phyloP scores from a whole-genome alignment of 192 early-diverging fungal genomes.

The Backusella sp. region DNA sequence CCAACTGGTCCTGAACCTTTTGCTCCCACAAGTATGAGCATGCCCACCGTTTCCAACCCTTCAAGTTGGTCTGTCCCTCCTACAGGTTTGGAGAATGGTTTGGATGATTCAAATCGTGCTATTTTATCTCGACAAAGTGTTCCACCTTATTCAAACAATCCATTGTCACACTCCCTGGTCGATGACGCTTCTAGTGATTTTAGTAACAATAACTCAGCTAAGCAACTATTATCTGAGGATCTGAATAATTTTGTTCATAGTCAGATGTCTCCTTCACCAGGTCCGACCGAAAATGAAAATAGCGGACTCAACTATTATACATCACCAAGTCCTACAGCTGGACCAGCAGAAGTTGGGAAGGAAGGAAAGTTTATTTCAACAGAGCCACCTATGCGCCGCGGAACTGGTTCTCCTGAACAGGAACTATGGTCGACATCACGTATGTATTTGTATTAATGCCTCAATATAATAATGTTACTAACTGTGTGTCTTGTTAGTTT shows the following conservation, averaged over 20 bases:
- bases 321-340: not conserved
- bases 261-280: slow-evolving; percentile 4
- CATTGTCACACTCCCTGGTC: not conserved
- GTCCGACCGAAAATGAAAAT: not conserved
- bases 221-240: not conserved
- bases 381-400: not conserved
- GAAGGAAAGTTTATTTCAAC: not conserved
- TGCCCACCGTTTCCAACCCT: not conserved
- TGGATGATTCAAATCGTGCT: not conserved
- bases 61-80: not conserved
- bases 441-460: not conserved
- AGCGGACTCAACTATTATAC: not conserved
- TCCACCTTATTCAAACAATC: not conserved
- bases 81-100: not conserved
- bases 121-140: slow-evolving; percentile 3
- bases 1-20: not conserved
- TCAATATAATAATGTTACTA: not conserved
- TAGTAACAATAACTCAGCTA: not conserved
- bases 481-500: not conserved
- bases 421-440: not conserved
- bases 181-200: not conserved
- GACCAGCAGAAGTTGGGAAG: not conserved
- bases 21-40: not conserved
- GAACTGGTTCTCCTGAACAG: not conserved
- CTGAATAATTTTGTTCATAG: not conserved